Evolutionary conservation across 106 monocot species (phyloP).

Genomic region (Dendrobium catenatum): DNA sequence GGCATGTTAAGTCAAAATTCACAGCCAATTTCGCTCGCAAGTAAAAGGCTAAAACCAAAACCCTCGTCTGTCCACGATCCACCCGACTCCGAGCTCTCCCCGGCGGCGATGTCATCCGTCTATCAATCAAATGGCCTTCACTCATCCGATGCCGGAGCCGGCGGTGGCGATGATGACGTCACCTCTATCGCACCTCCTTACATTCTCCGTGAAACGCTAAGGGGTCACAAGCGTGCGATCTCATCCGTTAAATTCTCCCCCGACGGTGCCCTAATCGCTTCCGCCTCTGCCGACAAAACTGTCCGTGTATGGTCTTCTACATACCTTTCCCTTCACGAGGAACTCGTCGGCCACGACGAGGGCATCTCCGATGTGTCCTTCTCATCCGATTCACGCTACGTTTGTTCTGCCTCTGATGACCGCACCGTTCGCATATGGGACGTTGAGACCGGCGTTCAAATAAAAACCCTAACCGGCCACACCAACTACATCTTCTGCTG

Average conservation of each 20-base stretch:
- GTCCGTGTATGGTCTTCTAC: conserved; percentile 34
- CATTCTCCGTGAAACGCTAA: conserved; percentile 30
- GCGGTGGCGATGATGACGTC: background rate
- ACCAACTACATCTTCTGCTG: conserved; percentile 57
- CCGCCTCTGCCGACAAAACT: conserved; percentile 56
- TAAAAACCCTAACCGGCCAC: conserved; percentile 44
- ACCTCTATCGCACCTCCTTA: conserved; percentile 12
- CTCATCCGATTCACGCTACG: conserved; percentile 40
- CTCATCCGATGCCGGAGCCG: background rate
- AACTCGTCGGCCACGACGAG: conserved; percentile 42
- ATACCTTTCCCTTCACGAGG: conserved; percentile 23
- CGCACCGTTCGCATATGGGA: conserved; percentile 53
- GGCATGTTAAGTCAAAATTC: too few species aligned
- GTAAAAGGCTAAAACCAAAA: too few species aligned
- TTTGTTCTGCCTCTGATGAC: conserved; percentile 55
- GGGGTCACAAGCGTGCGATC: conserved; percentile 34
- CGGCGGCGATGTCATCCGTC: conserved; percentile 7
- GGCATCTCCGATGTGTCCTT: conserved; percentile 50
- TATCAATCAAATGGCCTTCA: conserved; percentile 3
- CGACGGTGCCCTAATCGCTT: conserved; percentile 36
- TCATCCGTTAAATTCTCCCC: conserved; percentile 60
- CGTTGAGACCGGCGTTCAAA: conserved; percentile 14
- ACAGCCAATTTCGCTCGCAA: too few species aligned
- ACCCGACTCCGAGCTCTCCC: background rate
- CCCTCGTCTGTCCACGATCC: too few species aligned